Base-by-base conservation (phyloP, 2,329 filamentous ascomycete genomes). In the Calonectria multiphialidica region DNA sequence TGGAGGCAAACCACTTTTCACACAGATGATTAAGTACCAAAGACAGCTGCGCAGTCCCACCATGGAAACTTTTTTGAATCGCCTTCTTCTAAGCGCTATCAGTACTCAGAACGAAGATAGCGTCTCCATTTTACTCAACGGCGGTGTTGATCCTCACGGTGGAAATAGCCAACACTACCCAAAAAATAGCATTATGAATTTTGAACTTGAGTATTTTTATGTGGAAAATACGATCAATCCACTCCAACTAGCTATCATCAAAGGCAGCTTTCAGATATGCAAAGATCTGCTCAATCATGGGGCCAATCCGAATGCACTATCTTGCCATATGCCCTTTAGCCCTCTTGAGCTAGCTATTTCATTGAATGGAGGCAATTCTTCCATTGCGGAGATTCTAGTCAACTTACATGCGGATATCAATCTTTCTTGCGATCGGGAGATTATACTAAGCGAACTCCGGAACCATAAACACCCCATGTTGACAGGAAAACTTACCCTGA, bases 271-370 rank as follows among this genome's bases (percentile, higher is more conserved):
- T 25, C 50, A 16, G 18, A 59, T 59, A 25, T 53, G 21, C 23
- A 44, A 2, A 7, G 2, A 8, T 18, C 25, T 67, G 5, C n/a
- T 59, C 21, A 23, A 37, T 7, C 18, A 35, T 25, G 18, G 50
- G 23, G 64, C 64, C 21, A 35, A 66, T 15, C 49, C 40, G 6
- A 55, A 57, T 30, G 35, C 37, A 12, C 16, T 45, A 23, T 40
- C 21, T 5, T 6, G 23, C 5, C 3, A 9, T 28, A 18, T 67
- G 13, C 64, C 64, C 2, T 67, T 59, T 13, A 21, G 16, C 21
- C 64, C 64, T 28, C 64, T 67, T 37, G 64, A 67, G 40, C 35
- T 67, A 15, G 64, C 64, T 7, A 47, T 67, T 47, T 67, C 64
- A 25, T 13, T 67, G 12, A 23, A 37, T 15, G 18, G 8, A 5